Base-by-base conservation (phyloP, 2,329 filamentous ascomycete species). In the Colletotrichum abscissum region DNA sequence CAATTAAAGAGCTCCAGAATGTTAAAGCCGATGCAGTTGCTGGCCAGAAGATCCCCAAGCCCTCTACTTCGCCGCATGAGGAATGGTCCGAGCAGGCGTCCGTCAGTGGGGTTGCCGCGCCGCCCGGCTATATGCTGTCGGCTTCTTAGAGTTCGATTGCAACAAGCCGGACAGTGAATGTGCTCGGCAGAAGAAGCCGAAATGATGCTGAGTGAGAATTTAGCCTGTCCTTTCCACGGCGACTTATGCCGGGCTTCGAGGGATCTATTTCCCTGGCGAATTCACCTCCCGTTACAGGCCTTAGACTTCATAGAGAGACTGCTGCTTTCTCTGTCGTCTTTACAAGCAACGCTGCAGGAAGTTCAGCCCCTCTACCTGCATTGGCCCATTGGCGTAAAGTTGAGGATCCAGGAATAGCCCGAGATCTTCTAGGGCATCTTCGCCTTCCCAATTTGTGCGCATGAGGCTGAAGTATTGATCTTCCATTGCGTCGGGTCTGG, bases 391-490 rank as follows among this genome's bases (percentile, higher is more conserved):
- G 55, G 70, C 70, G 8, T 73, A 73, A 8, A 63, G 66, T 38
- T 82, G 78, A 2, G 78, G 78, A 46, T 81, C 79, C 12, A 83
- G 33, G 16, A 84, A 82, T 22, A 81, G 38, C 2, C 80, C 77
- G 57, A 83, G 74, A 72, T 82, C 81, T 22, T 78, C 81, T 16
- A 83, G 68, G 0, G 79, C 78, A 63, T 83, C 80, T 49, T 83
- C 81, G 1, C 81, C 81, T 56, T 83, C 81, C 79, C 81, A 82
- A 16, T 80, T 78, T 22, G 80, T 81, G 28, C 60, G 58, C 66
- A 82, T 76, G 60, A 84, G 75, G 35, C 78, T 80, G 33, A 82
- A 81, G 63, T 83, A 82, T 49, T 82, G 81, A 42, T 83, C 80
- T 26, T 82, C 81, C 28, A 81, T 80, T 1, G 78, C 69, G 12